Conservation (phyloP, 495 filamentous ascomycete genomes). For the Saxispiralis lemnorum region DNA sequence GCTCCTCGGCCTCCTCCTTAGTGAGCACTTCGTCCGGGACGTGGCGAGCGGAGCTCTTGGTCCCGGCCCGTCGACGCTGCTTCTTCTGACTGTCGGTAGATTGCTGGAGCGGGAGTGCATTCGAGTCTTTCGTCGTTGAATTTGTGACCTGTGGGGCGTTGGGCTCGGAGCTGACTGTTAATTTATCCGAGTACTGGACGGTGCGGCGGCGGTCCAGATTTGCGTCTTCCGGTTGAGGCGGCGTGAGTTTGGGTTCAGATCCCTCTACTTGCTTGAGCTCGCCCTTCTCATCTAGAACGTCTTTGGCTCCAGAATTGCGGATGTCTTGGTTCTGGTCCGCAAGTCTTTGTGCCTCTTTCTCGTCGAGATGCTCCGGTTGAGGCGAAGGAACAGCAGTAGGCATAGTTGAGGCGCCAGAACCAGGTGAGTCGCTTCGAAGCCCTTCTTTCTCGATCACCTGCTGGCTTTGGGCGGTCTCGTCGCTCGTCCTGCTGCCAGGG, state of each 20-base stretch:
- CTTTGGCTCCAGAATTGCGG: not conserved
- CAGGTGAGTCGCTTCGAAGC: not conserved
- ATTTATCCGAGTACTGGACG: conserved; percentile 12
- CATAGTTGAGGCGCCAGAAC: conserved; percentile 10
- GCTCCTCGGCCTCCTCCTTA: conserved; percentile 55
- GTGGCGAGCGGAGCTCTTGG: conserved; percentile 53
- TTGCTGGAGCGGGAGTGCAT: conserved; percentile 5
- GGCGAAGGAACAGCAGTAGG: conserved; percentile 11
- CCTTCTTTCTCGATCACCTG: conserved; percentile 25
- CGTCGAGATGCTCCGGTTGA: conserved; percentile 16
- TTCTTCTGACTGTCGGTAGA: conserved; percentile 16
- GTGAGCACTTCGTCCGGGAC: conserved; percentile 61
- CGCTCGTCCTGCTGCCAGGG: conserved; percentile 9
- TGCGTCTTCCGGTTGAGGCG: not conserved
- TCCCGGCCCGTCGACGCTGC: conserved; percentile 55
- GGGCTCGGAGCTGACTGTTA: not conserved
- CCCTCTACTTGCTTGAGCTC: too few relatives aligned
- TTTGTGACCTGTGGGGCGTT: conserved; percentile 8
- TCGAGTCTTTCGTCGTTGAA: conserved; percentile 1
- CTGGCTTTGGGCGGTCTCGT: conserved; percentile 20
- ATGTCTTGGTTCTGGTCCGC: not conserved
- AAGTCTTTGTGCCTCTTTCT: conserved; percentile 21
- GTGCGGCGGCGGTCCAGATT: conserved; percentile 3
- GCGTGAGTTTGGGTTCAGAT: too few relatives aligned
- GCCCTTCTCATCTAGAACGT: not conserved